phyloP scores from a whole-genome alignment of 225 moss, liverwort and hornwort genomes.

The Lunularia cruciata region DNA sequence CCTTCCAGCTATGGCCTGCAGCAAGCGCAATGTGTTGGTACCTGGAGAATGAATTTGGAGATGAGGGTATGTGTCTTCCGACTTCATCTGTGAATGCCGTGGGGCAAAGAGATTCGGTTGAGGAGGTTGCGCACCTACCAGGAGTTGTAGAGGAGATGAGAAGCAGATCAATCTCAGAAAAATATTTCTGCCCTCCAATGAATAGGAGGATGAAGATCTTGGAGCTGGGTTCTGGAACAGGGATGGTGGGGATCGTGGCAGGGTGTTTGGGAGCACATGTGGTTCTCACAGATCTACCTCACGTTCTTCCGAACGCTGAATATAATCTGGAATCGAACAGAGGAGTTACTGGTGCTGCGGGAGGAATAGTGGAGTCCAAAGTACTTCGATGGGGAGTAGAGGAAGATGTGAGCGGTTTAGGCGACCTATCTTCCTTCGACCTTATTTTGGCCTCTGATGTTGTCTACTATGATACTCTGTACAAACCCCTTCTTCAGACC shows the following conservation, averaged over 20 bases:
- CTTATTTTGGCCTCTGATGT: constrained; percentile 82
- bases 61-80: constrained; percentile 29
- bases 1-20: constrained; percentile 94
- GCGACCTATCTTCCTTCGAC: constrained; percentile 42
- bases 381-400: constrained; percentile 73
- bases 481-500: constrained; percentile 66
- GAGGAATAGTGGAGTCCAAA: constrained; percentile 56
- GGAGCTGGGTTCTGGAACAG: constrained; percentile 94
- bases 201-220: constrained; percentile 44
- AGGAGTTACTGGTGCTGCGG: constrained; percentile 46
- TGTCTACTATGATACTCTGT: constrained; percentile 66
- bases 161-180: neutral
- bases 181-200: neutral
- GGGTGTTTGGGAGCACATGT: constrained; percentile 76
- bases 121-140: neutral
- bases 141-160: constrained; percentile 9
- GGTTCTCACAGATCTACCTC: constrained; percentile 74
- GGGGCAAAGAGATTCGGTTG: neutral
- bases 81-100: neutral
- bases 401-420: constrained; percentile 49
- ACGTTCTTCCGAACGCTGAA: constrained; percentile 67
- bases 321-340: constrained; percentile 64
- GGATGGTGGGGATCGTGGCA: constrained; percentile 79
- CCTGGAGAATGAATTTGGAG: constrained; percentile 48
- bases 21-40: constrained; percentile 66